phyloP scores from a whole-genome alignment of 1,284 basidiomycete genomes.

The Ganoderma resinaceum region DNA sequence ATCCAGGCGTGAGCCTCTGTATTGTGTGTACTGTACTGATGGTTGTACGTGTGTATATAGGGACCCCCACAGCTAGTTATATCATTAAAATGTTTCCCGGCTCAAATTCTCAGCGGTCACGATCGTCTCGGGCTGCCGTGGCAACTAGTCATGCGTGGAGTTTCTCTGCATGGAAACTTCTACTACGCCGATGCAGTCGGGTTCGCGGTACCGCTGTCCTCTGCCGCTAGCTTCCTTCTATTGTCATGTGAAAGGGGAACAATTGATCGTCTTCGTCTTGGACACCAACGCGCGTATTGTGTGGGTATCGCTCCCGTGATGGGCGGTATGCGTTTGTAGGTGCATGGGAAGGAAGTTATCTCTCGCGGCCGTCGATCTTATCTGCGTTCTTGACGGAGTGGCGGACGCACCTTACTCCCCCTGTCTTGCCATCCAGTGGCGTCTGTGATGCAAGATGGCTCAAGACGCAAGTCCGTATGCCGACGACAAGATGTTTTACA shows the following conservation, averaged over 20 bases:
- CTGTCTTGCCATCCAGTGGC: background rate
- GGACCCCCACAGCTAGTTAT: background rate
- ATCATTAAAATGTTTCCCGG: background rate
- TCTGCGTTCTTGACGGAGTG: background rate
- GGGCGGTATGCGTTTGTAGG: background rate
- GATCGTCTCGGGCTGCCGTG: background rate
- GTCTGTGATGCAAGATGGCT: background rate
- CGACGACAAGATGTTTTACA: background rate
- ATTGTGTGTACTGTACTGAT: background rate
- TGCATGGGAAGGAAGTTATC: background rate
- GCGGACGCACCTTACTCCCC: background rate
- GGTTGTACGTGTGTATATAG: background rate
- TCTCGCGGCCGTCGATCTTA: background rate
- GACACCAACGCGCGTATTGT: background rate
- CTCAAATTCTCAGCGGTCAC: background rate
- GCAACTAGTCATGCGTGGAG: too few relatives aligned
- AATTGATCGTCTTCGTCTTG: background rate
- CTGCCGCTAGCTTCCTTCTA: background rate
- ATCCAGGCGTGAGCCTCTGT: slow-evolving; percentile 29
- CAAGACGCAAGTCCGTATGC: background rate
- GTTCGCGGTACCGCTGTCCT: background rate
- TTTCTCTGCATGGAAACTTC: background rate
- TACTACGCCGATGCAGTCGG: background rate
- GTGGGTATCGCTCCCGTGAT: background rate
- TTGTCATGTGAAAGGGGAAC: background rate